Evolutionary conservation across 305 asterid genomes (phyloP).

Genomic region (Caryopteris hybrid): DNA sequence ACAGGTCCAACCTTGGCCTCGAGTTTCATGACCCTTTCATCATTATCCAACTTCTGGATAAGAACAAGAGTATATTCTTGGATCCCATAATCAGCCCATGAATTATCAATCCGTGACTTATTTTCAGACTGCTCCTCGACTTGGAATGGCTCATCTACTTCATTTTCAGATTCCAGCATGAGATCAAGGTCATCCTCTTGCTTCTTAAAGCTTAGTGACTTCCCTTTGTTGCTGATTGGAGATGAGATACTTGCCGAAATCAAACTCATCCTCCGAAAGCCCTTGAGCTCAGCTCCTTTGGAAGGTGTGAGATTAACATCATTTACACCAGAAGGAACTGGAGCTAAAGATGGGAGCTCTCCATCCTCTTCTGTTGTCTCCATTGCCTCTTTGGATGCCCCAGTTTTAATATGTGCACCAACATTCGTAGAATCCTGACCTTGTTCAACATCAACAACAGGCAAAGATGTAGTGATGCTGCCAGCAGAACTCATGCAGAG

Average conservation of each 20-base stretch:
- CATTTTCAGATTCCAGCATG: conserved; percentile 78
- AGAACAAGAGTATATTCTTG: conserved; percentile 65
- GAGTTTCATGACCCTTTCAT: conserved; percentile 49
- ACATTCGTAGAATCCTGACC: conserved; percentile 35
- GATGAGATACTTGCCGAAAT: conserved; percentile 64
- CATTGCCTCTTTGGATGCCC: conserved; percentile 48
- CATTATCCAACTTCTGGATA: conserved; percentile 45
- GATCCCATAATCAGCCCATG: conserved; percentile 65
- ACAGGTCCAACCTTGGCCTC: conserved; percentile 69
- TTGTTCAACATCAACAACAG: conserved; percentile 44
- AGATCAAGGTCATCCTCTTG: conserved; percentile 71
- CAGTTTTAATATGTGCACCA: conserved; percentile 36
- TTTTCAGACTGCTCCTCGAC: conserved; percentile 49
- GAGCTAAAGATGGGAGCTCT: conserved; percentile 74
- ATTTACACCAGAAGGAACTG: conserved; percentile 34
- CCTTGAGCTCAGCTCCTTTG: conserved; percentile 45
- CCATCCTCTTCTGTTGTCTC: conserved; percentile 85
- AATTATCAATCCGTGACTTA: conserved; percentile 31
- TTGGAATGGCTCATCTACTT: conserved; percentile 60
- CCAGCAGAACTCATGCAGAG: conserved; percentile 31
- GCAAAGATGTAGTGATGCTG: conserved; percentile 28
- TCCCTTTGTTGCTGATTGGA: conserved; percentile 54
- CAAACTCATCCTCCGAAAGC: conserved; percentile 55
- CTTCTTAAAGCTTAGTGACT: conserved; percentile 64
- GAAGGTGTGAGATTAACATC: conserved; percentile 39